phyloP scores from a whole-genome alignment of 495 filamentous ascomycete species.

The Penicillium manginii region DNA sequence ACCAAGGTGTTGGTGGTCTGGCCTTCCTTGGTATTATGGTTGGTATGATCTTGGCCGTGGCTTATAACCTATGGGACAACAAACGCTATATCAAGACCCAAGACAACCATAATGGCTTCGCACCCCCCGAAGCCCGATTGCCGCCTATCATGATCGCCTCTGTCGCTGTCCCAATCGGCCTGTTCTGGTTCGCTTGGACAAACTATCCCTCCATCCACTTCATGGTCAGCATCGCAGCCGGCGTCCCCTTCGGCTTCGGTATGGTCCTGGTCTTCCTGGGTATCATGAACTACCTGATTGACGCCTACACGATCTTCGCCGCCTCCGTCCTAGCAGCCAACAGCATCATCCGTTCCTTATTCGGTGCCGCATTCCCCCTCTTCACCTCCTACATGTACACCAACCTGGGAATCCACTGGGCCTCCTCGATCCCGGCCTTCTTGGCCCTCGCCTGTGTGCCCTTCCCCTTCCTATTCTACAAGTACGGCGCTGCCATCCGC shows the following conservation, averaged over 20 bases:
- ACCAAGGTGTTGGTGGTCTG: constrained; percentile 70
- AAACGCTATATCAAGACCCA: constrained; percentile 46
- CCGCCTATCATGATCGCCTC: constrained; percentile 49
- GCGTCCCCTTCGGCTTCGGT: constrained; percentile 73
- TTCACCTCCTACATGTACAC: constrained; percentile 81
- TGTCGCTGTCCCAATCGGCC: constrained; percentile 47
- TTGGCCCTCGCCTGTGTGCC: constrained; percentile 75
- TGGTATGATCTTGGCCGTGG: constrained; percentile 72
- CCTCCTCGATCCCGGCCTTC: constrained; percentile 76
- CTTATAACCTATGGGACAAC: constrained; percentile 54
- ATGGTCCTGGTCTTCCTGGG: constrained; percentile 76
- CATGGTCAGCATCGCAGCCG: constrained; percentile 65
- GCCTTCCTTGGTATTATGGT: constrained; percentile 81
- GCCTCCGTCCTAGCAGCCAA: constrained; percentile 81
- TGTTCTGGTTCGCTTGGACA: constrained; percentile 75
- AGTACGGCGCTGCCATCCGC: constrained; percentile 70
- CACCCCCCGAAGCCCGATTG: constrained; percentile 53
- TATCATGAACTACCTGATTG: constrained; percentile 81
- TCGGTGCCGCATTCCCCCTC: constrained; percentile 84
- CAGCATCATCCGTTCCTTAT: constrained; percentile 66
- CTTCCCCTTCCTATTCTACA: constrained; percentile 80
- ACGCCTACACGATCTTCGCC: constrained; percentile 79
- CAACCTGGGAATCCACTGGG: constrained; percentile 81
- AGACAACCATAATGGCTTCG: constrained; percentile 42
- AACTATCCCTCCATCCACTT: constrained; percentile 71